These are phyloP conservation scores for Deinandra increscens DNA, from an alignment of 129 eudicot species.

Conservation along the genomic window DNA sequence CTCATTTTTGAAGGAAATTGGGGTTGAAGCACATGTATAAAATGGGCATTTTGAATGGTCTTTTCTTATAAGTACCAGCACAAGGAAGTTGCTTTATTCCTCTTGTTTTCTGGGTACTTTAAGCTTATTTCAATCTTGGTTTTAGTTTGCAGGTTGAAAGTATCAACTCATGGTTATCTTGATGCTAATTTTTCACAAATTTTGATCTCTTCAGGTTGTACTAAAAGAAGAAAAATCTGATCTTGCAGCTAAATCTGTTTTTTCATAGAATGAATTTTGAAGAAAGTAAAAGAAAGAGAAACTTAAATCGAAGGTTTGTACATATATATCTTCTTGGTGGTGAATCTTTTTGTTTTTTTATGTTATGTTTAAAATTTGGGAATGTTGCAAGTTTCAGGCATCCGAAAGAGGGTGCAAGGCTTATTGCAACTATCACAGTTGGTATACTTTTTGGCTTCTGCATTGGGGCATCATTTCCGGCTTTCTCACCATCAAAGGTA, in stretches of 20 bases:
- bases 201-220: conserved; percentile 24
- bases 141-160: background rate
- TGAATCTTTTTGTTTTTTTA: background rate
- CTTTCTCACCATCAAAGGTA: conserved; percentile 63
- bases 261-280: conserved; percentile 28
- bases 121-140: background rate
- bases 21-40: conserved; percentile 30
- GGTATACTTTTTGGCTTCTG: conserved; percentile 73
- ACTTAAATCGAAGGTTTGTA: conserved; percentile 24
- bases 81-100: background rate
- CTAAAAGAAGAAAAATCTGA: conserved; percentile 20
- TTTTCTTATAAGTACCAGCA: conserved; percentile 21
- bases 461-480: conserved; percentile 64
- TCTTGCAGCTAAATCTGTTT: conserved; percentile 22
- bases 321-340: background rate
- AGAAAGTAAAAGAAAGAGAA: conserved; percentile 33
- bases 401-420: conserved; percentile 50
- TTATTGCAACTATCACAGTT: conserved; percentile 38
- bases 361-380: conserved; percentile 13
- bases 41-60: conserved; percentile 26
- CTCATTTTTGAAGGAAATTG: conserved; percentile 27
- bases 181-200: background rate
- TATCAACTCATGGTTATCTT: background rate
- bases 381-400: conserved; percentile 42
- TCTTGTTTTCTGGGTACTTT: conserved; percentile 9